A percentile compares a stretch with the other conserved stretches of the same genome.
Conservation (phyloP, 495 filamentous ascomycete species). For the Penicillium pancosmium region DNA sequence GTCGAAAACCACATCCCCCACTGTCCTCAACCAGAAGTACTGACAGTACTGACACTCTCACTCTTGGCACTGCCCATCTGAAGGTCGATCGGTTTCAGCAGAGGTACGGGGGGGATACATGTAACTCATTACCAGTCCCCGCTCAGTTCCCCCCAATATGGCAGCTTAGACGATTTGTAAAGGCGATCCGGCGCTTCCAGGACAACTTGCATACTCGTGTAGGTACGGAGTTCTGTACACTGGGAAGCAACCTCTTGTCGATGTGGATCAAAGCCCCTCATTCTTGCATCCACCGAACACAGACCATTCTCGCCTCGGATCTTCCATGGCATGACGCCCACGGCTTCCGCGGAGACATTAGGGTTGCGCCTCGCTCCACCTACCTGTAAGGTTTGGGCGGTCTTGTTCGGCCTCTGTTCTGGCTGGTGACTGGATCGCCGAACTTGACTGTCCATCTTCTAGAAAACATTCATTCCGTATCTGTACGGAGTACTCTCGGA, state of each 20-base stretch:
- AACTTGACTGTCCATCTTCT: neutral
- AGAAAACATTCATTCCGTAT: neutral
- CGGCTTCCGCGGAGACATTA: neutral
- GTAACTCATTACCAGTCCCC: neutral
- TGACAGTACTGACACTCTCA: neutral
- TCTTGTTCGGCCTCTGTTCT: neutral
- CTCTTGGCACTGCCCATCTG: neutral
- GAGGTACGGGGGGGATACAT: neutral
- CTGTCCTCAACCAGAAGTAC: too few species aligned
- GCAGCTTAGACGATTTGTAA: neutral
- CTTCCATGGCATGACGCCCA: neutral
- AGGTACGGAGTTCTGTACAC: neutral
- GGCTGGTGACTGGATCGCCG: neutral
- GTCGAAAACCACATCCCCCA: neutral
- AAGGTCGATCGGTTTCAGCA: neutral
- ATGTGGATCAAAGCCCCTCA: neutral
- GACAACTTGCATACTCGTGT: too few species aligned
- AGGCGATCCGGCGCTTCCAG: constrained; percentile 1
- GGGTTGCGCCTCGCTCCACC: neutral
- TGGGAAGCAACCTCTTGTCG: neutral
- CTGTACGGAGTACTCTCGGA: neutral
- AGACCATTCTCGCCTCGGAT: neutral
- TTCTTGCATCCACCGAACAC: neutral
- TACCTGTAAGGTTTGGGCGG: neutral
- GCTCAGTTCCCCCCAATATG: neutral